Percentiles rank a stretch among this genome's conserved stretches.
These are phyloP conservation scores for Debaryomyces maramus DNA, from an alignment of 805 yeast species.

Conservation along the genomic window DNA sequence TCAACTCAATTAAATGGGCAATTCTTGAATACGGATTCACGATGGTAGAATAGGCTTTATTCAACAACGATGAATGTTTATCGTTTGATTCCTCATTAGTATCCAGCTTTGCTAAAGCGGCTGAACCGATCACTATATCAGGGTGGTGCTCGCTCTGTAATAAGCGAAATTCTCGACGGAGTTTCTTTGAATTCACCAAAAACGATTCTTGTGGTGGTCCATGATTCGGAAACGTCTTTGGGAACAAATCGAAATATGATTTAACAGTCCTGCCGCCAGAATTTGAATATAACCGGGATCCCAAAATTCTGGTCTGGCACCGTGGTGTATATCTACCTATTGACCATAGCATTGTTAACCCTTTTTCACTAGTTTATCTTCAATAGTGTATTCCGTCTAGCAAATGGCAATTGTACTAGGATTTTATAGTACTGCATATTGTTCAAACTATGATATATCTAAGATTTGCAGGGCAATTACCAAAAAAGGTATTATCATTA, in stretches of 20 bases:
- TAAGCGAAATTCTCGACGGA: conserved; percentile 72
- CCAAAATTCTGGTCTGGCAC: not conserved
- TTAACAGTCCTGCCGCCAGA: conserved; percentile 3
- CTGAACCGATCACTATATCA: conserved; percentile 49
- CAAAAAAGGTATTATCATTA: not conserved
- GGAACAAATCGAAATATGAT: conserved; percentile 65
- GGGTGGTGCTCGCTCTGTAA: conserved; percentile 83
- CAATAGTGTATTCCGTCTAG: no score
- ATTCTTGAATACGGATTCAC: conserved; percentile 65
- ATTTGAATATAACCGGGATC: not conserved
- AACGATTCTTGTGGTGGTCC: conserved; percentile 66
- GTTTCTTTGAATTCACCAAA: conserved; percentile 49
- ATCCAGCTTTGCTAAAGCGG: conserved; percentile 14
- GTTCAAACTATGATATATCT: not conserved
- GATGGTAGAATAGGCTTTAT: conserved; percentile 75
- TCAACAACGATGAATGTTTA: conserved; percentile 54
- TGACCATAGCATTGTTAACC: not conserved
- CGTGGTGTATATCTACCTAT: not conserved
- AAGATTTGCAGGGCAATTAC: not conserved
- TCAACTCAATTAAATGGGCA: conserved; percentile 34
- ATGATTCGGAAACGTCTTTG: conserved; percentile 66
- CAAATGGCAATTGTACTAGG: no score
- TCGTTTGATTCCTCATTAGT: conserved; percentile 19
- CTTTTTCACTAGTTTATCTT: no score
- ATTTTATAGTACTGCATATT: conserved; percentile 1